Evolutionary conservation across 805 yeast species (phyloP), one percentile per base, ranked within the genome.

Genomic region (Kuraishia molischiana): DNA sequence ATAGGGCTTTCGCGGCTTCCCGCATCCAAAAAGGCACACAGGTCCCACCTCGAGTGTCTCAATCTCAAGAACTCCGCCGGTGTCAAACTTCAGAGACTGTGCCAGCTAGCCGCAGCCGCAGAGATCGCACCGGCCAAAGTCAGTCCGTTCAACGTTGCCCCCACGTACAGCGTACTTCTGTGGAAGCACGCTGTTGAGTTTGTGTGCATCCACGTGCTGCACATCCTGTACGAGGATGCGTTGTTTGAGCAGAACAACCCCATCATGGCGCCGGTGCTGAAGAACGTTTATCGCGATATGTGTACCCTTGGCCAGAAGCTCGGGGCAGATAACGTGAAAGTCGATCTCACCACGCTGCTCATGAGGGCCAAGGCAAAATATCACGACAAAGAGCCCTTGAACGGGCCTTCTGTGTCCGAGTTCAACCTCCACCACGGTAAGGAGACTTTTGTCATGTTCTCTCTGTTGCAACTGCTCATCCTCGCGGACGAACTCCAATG

Each of bases 381-480:
- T 14, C 13, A 9, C 17, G 31, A 8, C 17, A 14, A 14, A 14
- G 31, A 28, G 6, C 31, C 31, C 5, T 14, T 28, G 17, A 28
- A 28, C 13, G 13, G 17, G 17, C n/a, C n/a, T n/a, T 8, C 14
- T 28, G 13, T 28, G 13, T 5, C 17, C 6, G 31, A 28, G 17
- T 35, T 26, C 32, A 19, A 29, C 19, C 21, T 19, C 15, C n/a
- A 19, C 26, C 18, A 17, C 32, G 14, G 13, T 15, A 18, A 14
- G 17, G 24, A 29, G 14, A 35, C 38, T 32, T 35, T 11, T 17
- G 19, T 29, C 14, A n/a, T 13, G 11, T 11, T 26, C 3, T 13
- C 24, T 19, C 26, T 35, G 21, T n/a, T 28, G 17, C 38, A 35
- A 24, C 17, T 29, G 19, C 26, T 35, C 15, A 13, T 18, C 14